Evolutionary conservation across 495 filamentous ascomycete genomes (phyloP).

Genomic region (Talaromyces thailandensis): DNA sequence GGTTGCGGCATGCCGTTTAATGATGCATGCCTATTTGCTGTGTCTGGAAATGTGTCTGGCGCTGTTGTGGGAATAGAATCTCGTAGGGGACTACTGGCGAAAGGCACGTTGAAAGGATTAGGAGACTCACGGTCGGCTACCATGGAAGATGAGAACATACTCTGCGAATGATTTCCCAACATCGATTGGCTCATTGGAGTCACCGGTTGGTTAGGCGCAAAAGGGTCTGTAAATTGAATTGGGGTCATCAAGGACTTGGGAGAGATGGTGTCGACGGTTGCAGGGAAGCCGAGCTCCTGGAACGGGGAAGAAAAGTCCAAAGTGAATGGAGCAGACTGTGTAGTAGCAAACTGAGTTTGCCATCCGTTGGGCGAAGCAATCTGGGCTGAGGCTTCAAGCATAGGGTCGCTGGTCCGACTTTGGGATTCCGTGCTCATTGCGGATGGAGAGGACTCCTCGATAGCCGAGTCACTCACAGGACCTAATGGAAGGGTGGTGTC

Average conservation of each 20-base stretch:
- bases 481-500: conserved; percentile 67
- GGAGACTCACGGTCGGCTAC: conserved; percentile 47
- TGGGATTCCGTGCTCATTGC: conserved; percentile 89
- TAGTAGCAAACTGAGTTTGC: conserved; percentile 59
- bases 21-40: conserved; percentile 73
- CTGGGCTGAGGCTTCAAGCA: conserved; percentile 74
- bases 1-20: conserved; percentile 73
- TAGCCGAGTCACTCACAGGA: conserved; percentile 60
- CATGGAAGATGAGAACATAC: conserved; percentile 48
- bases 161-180: conserved; percentile 42
- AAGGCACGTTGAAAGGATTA: conserved; percentile 45
- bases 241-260: conserved; percentile 41
- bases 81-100: conserved; percentile 46
- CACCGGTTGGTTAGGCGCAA: conserved; percentile 57
- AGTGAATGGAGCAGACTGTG: conserved; percentile 47
- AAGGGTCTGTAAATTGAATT: conserved; percentile 34
- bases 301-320: conserved; percentile 45
- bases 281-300: conserved; percentile 32
- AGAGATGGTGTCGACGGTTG: conserved; percentile 30
- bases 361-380: conserved; percentile 48
- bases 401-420: conserved; percentile 84
- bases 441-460: conserved; percentile 91
- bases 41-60: conserved; percentile 80
- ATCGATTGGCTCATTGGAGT: conserved; percentile 44
- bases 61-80: conserved; percentile 56